Evolutionary conservation across 257 asterid genomes (phyloP), one percentile per base, ranked within the genome.

Genomic region (Euphrasia confusa): DNA sequence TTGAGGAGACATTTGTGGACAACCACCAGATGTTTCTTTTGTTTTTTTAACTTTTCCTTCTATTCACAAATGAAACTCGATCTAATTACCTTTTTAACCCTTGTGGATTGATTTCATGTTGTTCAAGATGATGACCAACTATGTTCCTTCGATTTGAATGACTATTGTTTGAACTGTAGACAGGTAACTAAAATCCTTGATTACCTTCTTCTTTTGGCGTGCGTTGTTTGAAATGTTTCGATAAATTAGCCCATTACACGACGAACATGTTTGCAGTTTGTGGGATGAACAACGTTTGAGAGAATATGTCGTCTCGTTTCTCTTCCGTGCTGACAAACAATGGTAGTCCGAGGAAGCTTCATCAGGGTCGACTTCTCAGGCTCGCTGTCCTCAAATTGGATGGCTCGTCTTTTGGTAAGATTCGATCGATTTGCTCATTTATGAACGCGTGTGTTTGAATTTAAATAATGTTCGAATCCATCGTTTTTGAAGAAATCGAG

Each of bases 361-460:
- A 82, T 49, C 73, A 70, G 68, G 24, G 24, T 21, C 81, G 76
- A 26, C 88, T 88, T 18, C 80, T 85, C 68, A 68, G 60, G 28
- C 91, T 90, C 72, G 77, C 79, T 40, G 68, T 90, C 26, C 70
- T 80, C 76, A 90, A 88, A 83, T 82, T 90, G 77, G 96, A 87
- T 75, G 95, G 89, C 30, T 69, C 97, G 12, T 74, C 82, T 63
- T 90, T 85, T 26, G 90, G 97, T 90, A 82, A 17, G 27, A 14
- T 59, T 53, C 8, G 13, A 28, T 21, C 24, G 24, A 21, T 21
- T 21, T 21, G 24, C 24, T 21, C 24, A 21, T 21, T 21, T 21
- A 21, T 21, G 24, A 21, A 35, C 49, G 47, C 18, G 13, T 49
- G 17, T 7, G 67, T 13, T 9, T 30, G 58, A 21, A 27, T 47